Evolutionary conservation across 208 protist genomes (phyloP).

Genomic region (Trypanosoma lewisi): DNA sequence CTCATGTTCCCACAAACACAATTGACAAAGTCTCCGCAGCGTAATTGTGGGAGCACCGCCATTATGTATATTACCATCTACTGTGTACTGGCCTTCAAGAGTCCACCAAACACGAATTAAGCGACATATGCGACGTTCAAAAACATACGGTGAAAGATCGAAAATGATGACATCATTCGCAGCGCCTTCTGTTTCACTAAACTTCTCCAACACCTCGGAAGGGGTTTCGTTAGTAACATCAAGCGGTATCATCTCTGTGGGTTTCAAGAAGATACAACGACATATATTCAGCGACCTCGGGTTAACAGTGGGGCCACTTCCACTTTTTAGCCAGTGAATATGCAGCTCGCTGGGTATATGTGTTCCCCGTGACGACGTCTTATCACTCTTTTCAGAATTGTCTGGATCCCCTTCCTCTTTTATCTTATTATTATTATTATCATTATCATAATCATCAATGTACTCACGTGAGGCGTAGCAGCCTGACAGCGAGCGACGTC

Average conservation of each 20-base stretch:
- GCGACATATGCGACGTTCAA: slow-evolving; percentile 33
- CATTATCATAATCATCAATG: too few species aligned
- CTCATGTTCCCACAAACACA: slow-evolving; percentile 63
- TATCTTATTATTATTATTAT: too few species aligned
- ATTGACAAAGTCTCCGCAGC: slow-evolving; percentile 30
- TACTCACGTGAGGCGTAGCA: slow-evolving; percentile 21
- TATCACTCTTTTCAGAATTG: neutral
- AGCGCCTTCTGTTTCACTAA: neutral
- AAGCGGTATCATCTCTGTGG: slow-evolving; percentile 4
- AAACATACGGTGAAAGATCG: slow-evolving; percentile 10
- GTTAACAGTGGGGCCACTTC: slow-evolving; percentile 9
- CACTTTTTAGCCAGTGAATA: slow-evolving; percentile 4
- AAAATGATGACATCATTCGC: slow-evolving; percentile 25
- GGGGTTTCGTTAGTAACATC: slow-evolving; percentile 14
- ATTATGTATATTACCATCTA: neutral
- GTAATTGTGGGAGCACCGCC: slow-evolving; percentile 22
- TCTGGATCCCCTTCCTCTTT: neutral
- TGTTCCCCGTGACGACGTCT: neutral
- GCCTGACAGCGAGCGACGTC: neutral
- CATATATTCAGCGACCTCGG: slow-evolving; percentile 10
- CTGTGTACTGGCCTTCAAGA: slow-evolving; percentile 11
- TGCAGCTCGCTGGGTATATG: slow-evolving; percentile 10
- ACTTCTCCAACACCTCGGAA: slow-evolving; percentile 20
- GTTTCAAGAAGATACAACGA: slow-evolving; percentile 24
- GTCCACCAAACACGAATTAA: slow-evolving; percentile 29